Evolutionary conservation across 177 flowering plant species (phyloP).

Genomic region (Vitis hybrid): DNA sequence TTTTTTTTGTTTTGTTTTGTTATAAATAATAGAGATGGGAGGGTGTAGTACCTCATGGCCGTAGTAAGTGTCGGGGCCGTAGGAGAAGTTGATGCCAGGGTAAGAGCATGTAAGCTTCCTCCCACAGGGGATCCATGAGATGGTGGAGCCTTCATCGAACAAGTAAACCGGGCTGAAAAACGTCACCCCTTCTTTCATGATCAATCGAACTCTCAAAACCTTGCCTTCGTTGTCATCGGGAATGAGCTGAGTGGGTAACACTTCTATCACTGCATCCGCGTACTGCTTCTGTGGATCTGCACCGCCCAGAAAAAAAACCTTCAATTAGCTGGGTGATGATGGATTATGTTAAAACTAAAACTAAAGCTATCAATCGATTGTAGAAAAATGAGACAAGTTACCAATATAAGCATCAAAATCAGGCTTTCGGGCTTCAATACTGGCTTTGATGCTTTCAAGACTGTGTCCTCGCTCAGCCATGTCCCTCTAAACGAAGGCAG

Average conservation of each 20-base stretch:
- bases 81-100: slow-evolving; percentile 93
- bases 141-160: slow-evolving; percentile 93
- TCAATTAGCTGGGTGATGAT: background rate
- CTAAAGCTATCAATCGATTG: too few relatives aligned
- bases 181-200: slow-evolving; percentile 91
- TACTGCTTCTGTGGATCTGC: slow-evolving; percentile 96
- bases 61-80: slow-evolving; percentile 84
- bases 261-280: slow-evolving; percentile 97
- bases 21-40: too few relatives aligned
- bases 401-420: slow-evolving; percentile 97
- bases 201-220: slow-evolving; percentile 78
- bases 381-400: slow-evolving; percentile 17
- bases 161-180: slow-evolving; percentile 85
- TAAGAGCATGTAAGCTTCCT: slow-evolving; percentile 96
- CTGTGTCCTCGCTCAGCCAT: slow-evolving; percentile 99
- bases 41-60: slow-evolving; percentile 67
- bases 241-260: slow-evolving; percentile 83
- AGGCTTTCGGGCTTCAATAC: slow-evolving; percentile 97
- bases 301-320: background rate
- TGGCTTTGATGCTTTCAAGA: slow-evolving; percentile 94
- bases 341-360: background rate
- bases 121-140: slow-evolving; percentile 97
- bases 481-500: slow-evolving; percentile 57
- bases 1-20: too few relatives aligned
- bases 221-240: slow-evolving; percentile 93